Evolutionary conservation across 1,284 basidiomycete genomes (phyloP).

Genomic region (Boletellus sp.): DNA sequence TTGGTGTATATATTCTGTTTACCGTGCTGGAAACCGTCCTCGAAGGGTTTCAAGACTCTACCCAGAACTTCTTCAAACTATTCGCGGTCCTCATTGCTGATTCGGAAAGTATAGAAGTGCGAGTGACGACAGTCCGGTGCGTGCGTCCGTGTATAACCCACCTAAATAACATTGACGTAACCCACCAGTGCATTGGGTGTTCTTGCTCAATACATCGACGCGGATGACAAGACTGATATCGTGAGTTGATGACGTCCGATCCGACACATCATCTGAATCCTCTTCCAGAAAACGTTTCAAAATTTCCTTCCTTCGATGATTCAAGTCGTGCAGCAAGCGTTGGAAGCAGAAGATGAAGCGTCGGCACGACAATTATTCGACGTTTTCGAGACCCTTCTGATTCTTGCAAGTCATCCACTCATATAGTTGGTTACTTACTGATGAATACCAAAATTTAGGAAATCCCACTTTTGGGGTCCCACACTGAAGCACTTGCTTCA

Average conservation of each 20-base stretch:
- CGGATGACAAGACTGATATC: constrained; percentile 85
- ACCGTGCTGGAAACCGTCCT: constrained; percentile 91
- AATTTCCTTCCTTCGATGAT: constrained; percentile 87
- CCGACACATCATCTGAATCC: background rate
- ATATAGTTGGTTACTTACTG: background rate
- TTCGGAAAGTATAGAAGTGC: constrained; percentile 86
- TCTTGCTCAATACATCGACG: constrained; percentile 90
- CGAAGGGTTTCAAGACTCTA: constrained; percentile 80
- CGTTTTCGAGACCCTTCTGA: constrained; percentile 93
- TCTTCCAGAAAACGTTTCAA: constrained; percentile 80
- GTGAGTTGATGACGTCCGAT: constrained; percentile 42
- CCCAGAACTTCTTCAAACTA: constrained; percentile 79
- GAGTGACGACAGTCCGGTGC: constrained; percentile 85
- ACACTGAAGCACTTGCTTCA: constrained; percentile 84
- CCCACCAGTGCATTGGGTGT: constrained; percentile 75
- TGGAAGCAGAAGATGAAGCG: constrained; percentile 80
- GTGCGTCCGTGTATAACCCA: constrained; percentile 9
- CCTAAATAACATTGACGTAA: constrained; percentile 6
- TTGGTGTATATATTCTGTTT: constrained; percentile 88
- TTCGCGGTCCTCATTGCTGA: constrained; percentile 82
- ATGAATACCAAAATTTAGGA: constrained; percentile 53
- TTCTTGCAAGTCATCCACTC: constrained; percentile 56
- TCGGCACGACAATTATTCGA: constrained; percentile 91
- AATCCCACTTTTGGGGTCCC: constrained; percentile 86
- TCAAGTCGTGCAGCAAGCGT: constrained; percentile 81